Evolutionary conservation across 139 green algal genomes (phyloP), one percentile per base, ranked within the genome.

Genomic region (Trebouxia sp.): DNA sequence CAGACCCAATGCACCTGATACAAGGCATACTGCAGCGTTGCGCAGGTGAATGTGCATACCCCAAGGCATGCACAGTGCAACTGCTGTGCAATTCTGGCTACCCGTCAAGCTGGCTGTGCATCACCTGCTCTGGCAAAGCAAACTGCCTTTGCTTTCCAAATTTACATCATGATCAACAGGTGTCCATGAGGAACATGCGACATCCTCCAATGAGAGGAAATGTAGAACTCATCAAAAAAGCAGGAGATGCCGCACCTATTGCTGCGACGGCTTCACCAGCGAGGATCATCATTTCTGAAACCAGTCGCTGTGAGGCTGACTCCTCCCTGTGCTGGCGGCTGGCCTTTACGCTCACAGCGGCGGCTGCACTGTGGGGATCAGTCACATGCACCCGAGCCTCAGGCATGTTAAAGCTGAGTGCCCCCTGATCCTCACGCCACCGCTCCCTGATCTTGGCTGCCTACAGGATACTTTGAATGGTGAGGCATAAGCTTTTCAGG

Each of bases 231-330:
- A n/a, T n/a, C n/a, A n/a, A n/a, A n/a, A n/a, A n/a, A n/a, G n/a
- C n/a, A n/a, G n/a, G n/a, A n/a, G n/a, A n/a, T n/a, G 38, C 20
- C 78, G 43, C 66, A 87, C 89, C 91, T 17, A 93, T 74, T 30
- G 65, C 48, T 0, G 85, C 91, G 24, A 87, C 82, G 1, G 78
- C 90, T 81, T 96, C 87, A 7, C 89, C 89, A n/a, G 91, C 90
- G 79, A 96, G 65, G 43, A 98, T 94, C 95, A 98, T 98, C 86
- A 97, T 91, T 88, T 98, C 94, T 4, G 88, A 85, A 24, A 97
- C 92, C 77, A 95, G 62, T 39, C 72, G 41, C 14, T 88, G 85
- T 3, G 82, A 43, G 85, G 67, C 41, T 80, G 89, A 53, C 83
- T 82, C 55, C 76, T 83, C 76, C 86, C 82, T 62, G 77, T 42